A percentile compares a stretch with the other conserved stretches of the same genome.
Conservation (phyloP, 2,329 filamentous ascomycete genomes). For the Hymenotorrendiella dingleyae region DNA sequence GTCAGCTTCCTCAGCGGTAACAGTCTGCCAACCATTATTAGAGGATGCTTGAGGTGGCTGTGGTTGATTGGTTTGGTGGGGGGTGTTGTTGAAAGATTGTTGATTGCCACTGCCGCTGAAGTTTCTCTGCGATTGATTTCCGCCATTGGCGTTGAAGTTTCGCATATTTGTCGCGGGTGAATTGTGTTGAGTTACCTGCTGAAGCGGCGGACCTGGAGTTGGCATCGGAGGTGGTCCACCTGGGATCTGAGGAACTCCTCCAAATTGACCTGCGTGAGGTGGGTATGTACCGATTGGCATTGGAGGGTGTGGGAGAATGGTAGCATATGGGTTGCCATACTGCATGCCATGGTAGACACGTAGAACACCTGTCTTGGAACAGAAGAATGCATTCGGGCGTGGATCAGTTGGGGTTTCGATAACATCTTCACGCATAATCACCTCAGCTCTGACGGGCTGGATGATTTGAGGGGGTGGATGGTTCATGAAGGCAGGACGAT, state of each 20-base stretch:
- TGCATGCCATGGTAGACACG: constrained; percentile 52
- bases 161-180: constrained; percentile 1
- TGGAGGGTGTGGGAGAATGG: constrained; percentile 40
- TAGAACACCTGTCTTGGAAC: constrained; percentile 44
- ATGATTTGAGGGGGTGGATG: constrained; percentile 34
- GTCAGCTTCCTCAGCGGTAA: constrained; percentile 1
- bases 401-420: constrained; percentile 48
- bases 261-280: constrained; percentile 22
- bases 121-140: background rate
- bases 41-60: background rate
- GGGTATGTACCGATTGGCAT: constrained; percentile 36
- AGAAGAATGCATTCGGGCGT: constrained; percentile 53
- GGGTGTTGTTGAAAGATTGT: background rate
- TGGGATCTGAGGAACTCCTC: constrained; percentile 22
- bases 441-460: constrained; percentile 41
- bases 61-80: background rate
- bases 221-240: constrained; percentile 7
- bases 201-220: constrained; percentile 1
- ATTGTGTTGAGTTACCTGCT: background rate
- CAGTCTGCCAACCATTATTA: constrained; percentile 3
- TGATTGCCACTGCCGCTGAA: background rate
- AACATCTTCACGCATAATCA: constrained; percentile 50
- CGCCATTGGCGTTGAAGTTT: background rate
- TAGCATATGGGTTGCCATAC: constrained; percentile 45
- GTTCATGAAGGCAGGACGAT: constrained; percentile 14